Evolutionary conservation across 2,329 filamentous ascomycete species (phyloP).

Genomic region (Arthroderma sp.): DNA sequence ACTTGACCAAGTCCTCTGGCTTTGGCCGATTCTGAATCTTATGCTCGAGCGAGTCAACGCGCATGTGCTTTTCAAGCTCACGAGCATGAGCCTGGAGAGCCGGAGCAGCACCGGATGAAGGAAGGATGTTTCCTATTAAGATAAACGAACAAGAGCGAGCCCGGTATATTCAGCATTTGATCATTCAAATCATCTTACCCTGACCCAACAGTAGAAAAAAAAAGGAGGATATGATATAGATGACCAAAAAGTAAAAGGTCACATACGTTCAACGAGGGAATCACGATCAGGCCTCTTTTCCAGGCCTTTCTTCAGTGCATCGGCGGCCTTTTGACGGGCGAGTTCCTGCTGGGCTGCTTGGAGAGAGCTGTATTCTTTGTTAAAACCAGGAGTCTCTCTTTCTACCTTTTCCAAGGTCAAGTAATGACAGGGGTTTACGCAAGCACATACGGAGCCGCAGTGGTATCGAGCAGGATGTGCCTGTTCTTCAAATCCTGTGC

Average conservation of each 20-base stretch:
- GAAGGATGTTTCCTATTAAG: conserved; percentile 67
- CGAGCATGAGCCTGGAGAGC: conserved; percentile 67
- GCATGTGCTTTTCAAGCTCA: conserved; percentile 81
- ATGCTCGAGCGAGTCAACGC: conserved; percentile 73
- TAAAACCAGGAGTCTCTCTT: background rate
- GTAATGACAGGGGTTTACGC: background rate
- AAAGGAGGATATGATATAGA: conserved; percentile 8
- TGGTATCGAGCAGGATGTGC: conserved; percentile 56
- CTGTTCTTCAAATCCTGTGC: conserved; percentile 54
- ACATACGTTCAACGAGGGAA: conserved; percentile 65
- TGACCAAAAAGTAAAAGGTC: conserved; percentile 1
- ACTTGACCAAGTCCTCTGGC: conserved; percentile 63
- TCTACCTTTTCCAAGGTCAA: background rate
- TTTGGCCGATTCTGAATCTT: conserved; percentile 67
- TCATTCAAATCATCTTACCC: background rate
- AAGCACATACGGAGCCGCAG: conserved; percentile 49
- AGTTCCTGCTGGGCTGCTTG: conserved; percentile 52
- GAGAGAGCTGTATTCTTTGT: conserved; percentile 25
- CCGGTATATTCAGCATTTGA: conserved; percentile 8
- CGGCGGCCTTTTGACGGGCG: conserved; percentile 50
- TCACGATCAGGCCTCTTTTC: conserved; percentile 55
- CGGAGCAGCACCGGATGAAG: conserved; percentile 64
- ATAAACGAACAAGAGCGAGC: background rate
- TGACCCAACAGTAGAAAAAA: conserved; percentile 1
- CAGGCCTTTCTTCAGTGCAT: conserved; percentile 53